Percentiles rank a stretch among this genome's conserved stretches.
phyloP scores from a whole-genome alignment of 495 filamentous ascomycete genomes.

The Penicillium manginii region DNA sequence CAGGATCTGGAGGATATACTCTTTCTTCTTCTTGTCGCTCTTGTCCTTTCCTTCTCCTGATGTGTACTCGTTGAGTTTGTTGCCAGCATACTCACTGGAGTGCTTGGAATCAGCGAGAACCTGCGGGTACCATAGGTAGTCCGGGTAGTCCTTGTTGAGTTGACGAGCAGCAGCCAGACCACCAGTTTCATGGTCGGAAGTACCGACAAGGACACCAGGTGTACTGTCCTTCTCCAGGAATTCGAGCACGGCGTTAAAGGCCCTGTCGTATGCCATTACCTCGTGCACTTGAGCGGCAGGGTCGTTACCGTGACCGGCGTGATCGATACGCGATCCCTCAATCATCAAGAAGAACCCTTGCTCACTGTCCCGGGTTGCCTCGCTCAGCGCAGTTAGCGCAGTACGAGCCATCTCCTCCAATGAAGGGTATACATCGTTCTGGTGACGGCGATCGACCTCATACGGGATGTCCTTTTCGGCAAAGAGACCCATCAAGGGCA shows the following conservation, averaged over 20 bases:
- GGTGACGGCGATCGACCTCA: constrained; percentile 82
- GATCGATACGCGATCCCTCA: constrained; percentile 93
- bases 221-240: constrained; percentile 76
- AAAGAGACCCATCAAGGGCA: constrained; percentile 88
- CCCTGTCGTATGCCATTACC: constrained; percentile 87
- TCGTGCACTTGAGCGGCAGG: constrained; percentile 95
- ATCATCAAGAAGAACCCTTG: constrained; percentile 99
- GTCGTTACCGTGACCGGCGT: constrained; percentile 94
- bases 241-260: constrained; percentile 79
- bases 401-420: constrained; percentile 89
- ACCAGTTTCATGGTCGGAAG: constrained; percentile 95
- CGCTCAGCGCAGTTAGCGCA: constrained; percentile 74
- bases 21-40: constrained; percentile 28
- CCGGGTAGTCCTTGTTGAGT: constrained; percentile 65
- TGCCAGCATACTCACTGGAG: constrained; percentile 70
- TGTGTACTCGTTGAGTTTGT: constrained; percentile 62
- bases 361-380: constrained; percentile 83
- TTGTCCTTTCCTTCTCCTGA: constrained; percentile 27
- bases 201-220: constrained; percentile 80
- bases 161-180: constrained; percentile 81
- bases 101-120: constrained; percentile 81
- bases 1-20: constrained; percentile 66
- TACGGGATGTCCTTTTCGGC: constrained; percentile 84
- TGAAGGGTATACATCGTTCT: constrained; percentile 81
- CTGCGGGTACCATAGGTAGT: constrained; percentile 86